Percentiles rank a stretch among this genome's conserved stretches.
Conservation (phyloP, 1,284 basidiomycete genomes). For the Thecaphora thlaspeos region DNA sequence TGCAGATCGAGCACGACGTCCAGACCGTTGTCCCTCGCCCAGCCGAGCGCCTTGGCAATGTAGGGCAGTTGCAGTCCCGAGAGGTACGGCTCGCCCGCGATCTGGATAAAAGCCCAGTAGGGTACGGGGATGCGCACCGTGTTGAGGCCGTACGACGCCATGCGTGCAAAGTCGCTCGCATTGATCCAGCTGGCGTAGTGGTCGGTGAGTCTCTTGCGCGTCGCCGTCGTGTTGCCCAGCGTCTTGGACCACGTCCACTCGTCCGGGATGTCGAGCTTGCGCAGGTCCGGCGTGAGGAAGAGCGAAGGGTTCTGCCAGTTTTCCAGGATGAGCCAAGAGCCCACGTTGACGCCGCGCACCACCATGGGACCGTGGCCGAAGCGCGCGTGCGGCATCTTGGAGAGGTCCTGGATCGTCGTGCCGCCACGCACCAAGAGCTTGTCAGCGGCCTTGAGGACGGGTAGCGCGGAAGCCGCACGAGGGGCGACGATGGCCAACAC, state of each 20-base stretch:
- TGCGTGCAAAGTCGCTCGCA: constrained; percentile 59
- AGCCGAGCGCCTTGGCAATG: constrained; percentile 68
- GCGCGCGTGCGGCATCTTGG: neutral
- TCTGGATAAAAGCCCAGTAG: constrained; percentile 60
- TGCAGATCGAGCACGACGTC: constrained; percentile 76
- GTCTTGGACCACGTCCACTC: constrained; percentile 54
- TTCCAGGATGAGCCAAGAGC: constrained; percentile 68
- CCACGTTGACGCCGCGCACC: constrained; percentile 41
- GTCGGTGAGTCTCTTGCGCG: constrained; percentile 64
- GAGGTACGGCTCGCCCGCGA: constrained; percentile 65
- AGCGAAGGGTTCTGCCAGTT: constrained; percentile 73
- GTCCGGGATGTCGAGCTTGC: constrained; percentile 60
- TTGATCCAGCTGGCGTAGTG: constrained; percentile 80
- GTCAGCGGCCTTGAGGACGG: no score
- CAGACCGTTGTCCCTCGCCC: constrained; percentile 67
- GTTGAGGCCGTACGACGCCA: constrained; percentile 57
- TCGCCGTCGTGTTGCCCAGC: constrained; percentile 63
- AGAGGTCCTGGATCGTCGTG: neutral
- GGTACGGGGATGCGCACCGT: constrained; percentile 58
- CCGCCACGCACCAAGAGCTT: no score
- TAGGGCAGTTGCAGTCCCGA: constrained; percentile 66
- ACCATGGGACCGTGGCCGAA: constrained; percentile 4
- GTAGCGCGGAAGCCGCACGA: no score
- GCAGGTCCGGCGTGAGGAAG: constrained; percentile 63
- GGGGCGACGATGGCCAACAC: no score